Evolutionary conservation across 2,329 filamentous ascomycete genomes (phyloP).

Genomic region (Endocalyx cinctus): DNA sequence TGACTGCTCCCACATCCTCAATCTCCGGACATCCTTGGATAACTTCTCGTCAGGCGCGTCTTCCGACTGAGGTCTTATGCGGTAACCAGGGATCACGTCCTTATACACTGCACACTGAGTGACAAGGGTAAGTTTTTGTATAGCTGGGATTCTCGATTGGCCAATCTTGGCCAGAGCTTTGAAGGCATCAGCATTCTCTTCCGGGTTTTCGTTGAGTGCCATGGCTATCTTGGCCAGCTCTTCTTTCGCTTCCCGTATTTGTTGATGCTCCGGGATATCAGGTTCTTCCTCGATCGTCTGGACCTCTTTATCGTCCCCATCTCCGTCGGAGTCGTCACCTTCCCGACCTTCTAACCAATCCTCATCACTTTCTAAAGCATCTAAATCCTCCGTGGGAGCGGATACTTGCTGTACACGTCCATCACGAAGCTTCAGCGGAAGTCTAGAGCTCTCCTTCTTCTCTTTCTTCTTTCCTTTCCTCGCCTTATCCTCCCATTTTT

Average conservation of each 20-base stretch:
- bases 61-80: conserved; percentile 78
- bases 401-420: conserved; percentile 63
- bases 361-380: conserved; percentile 52
- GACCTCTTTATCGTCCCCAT: conserved; percentile 27
- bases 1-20: conserved; percentile 82
- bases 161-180: conserved; percentile 73
- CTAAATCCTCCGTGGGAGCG: conserved; percentile 53
- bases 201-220: conserved; percentile 83
- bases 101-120: conserved; percentile 90
- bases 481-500: conserved; percentile 79
- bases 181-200: conserved; percentile 79
- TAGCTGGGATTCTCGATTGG: conserved; percentile 61
- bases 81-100: conserved; percentile 92
- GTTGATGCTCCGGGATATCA: conserved; percentile 67
- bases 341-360: conserved; percentile 61
- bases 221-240: conserved; percentile 81
- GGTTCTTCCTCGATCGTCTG: conserved; percentile 49
- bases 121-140: conserved; percentile 81
- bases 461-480: conserved; percentile 69
- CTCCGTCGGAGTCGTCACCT: conserved; percentile 46
- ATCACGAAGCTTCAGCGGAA: conserved; percentile 83
- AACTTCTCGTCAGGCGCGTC: conserved; percentile 73
- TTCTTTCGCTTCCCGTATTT: conserved; percentile 84
- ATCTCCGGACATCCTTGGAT: conserved; percentile 82
- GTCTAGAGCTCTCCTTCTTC: conserved; percentile 62